Evolutionary conservation across 306 rosid species (phyloP), one percentile per base, ranked within the genome.

Genomic region (Citrullus mucosospermus): DNA sequence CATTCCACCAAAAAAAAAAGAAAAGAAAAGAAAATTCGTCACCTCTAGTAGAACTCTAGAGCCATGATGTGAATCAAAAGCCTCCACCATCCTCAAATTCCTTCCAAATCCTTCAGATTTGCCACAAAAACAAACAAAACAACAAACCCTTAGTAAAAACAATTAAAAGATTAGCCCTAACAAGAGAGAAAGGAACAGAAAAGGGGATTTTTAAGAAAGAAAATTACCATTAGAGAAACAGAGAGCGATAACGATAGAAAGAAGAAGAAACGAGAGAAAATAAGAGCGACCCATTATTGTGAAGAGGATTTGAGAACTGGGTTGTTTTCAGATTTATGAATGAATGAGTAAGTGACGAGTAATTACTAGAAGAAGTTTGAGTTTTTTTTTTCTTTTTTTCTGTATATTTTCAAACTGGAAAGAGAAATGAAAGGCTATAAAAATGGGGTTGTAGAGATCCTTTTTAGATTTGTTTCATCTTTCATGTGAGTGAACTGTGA

Each of bases 201-300:
- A 30, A 18, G 55, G 41, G 2, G 51, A 79, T 60, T 36, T 16
- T 12, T 18, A 34, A 30, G 5, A 28, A 48, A 46, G 8, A 68
- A 20, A 25, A n/a, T 1, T 84, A 94, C 97, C 96, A 5, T 72
- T 73, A 65, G 77, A 32, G 82, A 85, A 86, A 72, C 83, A 80
- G 82, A 89, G 93, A 69, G 85, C 72, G 78, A 92, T 85, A 18
- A 89, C 74, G 58, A 83, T 80, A 0, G 86, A 82, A 78, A 89
- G 51, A 20, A 87, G 77, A 79, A 93, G 88, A 77, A 88, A 12
- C 0, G 50, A 32, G 30, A 81, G 83, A 82, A 91, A 86, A 82
- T 81, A 79, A 17, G 88, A 78, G 9, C 66, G 88, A 80, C 84
- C 86, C 98, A 92, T 94, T 22, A 72, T 67, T 48, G 41, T 58